phyloP scores from a whole-genome alignment of 1,284 basidiomycete species.

The Malassezia restricta region DNA sequence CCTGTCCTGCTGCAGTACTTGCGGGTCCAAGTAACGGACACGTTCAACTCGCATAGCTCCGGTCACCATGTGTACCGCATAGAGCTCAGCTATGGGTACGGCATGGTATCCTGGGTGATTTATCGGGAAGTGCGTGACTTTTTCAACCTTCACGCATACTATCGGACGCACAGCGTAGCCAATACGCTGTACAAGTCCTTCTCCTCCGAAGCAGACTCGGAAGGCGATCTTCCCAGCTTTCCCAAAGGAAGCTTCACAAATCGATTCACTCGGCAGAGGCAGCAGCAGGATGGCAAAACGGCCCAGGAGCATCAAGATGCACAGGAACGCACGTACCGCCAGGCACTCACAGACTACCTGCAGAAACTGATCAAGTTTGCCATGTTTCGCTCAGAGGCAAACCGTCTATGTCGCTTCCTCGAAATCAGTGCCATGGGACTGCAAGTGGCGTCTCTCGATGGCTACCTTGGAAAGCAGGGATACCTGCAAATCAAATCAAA shows the following conservation, averaged over 20 bases:
- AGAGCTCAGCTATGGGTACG: conserved; percentile 92
- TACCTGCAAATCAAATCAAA: conserved; percentile 54
- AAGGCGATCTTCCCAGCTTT: conserved; percentile 76
- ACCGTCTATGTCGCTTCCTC: conserved; percentile 82
- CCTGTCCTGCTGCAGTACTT: conserved; percentile 77
- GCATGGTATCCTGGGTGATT: conserved; percentile 78
- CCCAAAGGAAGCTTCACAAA: conserved; percentile 74
- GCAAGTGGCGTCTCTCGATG: conserved; percentile 67
- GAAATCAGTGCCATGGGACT: conserved; percentile 85
- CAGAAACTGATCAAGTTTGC: conserved; percentile 62
- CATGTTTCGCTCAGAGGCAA: conserved; percentile 94
- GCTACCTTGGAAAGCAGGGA: conserved; percentile 68
- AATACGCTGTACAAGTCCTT: conserved; percentile 27
- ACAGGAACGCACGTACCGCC: conserved; percentile 52
- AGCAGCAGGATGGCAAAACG: conserved; percentile 43
- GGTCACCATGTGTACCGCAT: conserved; percentile 76
- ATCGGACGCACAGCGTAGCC: conserved; percentile 57
- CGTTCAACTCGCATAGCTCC: conserved; percentile 61
- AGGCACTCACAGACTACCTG: conserved; percentile 76
- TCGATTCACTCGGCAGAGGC: conserved; percentile 55
- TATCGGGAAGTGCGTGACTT: conserved; percentile 92
- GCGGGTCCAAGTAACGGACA: conserved; percentile 70
- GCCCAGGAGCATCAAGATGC: conserved; percentile 34
- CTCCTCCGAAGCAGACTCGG: conserved; percentile 24
- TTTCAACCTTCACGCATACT: conserved; percentile 77